Evolutionary conservation across 1,284 basidiomycete genomes (phyloP).

Genomic region (Sporisorium graminicola): DNA sequence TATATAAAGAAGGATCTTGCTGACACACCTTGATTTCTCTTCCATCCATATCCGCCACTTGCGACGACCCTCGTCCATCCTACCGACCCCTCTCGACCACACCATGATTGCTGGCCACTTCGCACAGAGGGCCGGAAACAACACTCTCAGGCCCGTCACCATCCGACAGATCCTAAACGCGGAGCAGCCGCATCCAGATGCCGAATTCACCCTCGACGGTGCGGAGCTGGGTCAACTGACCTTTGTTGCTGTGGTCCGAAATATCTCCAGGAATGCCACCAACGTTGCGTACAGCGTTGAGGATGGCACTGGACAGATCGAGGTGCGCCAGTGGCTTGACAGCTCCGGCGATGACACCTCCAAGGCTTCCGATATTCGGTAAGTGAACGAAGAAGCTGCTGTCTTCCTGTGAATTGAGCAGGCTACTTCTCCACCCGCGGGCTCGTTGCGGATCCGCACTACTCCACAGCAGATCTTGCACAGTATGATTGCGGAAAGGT

Average conservation of each 20-base stretch:
- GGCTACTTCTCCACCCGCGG: not conserved
- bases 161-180: conserved; percentile 83
- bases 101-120: conserved; percentile 10
- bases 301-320: conserved; percentile 89
- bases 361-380: conserved; percentile 59
- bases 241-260: conserved; percentile 84
- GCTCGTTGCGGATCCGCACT: not conserved
- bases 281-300: conserved; percentile 85
- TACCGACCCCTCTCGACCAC: not conserved
- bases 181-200: conserved; percentile 84
- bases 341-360: conserved; percentile 73
- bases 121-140: conserved; percentile 53
- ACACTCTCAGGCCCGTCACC: conserved; percentile 82
- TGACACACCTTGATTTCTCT: not conserved
- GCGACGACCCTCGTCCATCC: not conserved
- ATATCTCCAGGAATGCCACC: conserved; percentile 80
- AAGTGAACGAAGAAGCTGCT: conserved; percentile 17
- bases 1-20: not conserved
- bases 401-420: not conserved
- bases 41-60: not conserved
- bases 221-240: conserved; percentile 83
- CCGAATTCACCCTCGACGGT: conserved; percentile 87
- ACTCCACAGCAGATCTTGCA: not conserved
- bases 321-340: conserved; percentile 90
- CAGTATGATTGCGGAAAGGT: not conserved